Evolutionary conservation across 768 basidiomycete genomes (phyloP).

Genomic region (Rhizopogon rudus): DNA sequence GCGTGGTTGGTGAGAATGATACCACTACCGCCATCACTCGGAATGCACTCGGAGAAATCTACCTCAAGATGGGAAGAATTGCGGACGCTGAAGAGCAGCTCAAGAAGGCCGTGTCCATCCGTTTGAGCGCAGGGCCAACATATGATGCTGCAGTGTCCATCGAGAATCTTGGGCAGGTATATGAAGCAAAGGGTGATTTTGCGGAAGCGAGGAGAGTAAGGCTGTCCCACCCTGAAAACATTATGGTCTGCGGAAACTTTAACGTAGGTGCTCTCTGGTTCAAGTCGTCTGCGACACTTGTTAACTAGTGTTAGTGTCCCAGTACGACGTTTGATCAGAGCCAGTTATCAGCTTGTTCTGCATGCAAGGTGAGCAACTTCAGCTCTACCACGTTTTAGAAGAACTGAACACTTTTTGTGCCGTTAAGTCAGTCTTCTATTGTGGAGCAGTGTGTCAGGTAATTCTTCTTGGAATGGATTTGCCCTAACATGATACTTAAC

Average conservation of each 20-base stretch:
- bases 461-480: background rate
- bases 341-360: constrained; percentile 18
- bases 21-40: constrained; percentile 25
- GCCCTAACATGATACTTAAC: background rate
- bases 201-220: constrained; percentile 26
- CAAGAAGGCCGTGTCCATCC: constrained; percentile 24
- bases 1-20: constrained; percentile 16
- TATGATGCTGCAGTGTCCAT: constrained; percentile 32
- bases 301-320: constrained; percentile 17
- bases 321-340: constrained; percentile 10
- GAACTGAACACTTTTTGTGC: background rate
- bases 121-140: constrained; percentile 15
- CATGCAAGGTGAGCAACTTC: constrained; percentile 21
- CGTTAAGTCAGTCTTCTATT: constrained; percentile 19
- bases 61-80: constrained; percentile 28
- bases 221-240: constrained; percentile 15
- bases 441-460: constrained; percentile 22
- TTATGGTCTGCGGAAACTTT: constrained; percentile 25
- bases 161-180: constrained; percentile 33
- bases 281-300: background rate
- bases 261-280: constrained; percentile 11
- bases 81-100: constrained; percentile 34
- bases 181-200: constrained; percentile 30
- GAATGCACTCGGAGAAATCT: constrained; percentile 32
- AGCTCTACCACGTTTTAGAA: background rate